Evolutionary conservation across 306 rosid species (phyloP), one percentile per base, ranked within the genome.

Genomic region (Trifolium dubium): DNA sequence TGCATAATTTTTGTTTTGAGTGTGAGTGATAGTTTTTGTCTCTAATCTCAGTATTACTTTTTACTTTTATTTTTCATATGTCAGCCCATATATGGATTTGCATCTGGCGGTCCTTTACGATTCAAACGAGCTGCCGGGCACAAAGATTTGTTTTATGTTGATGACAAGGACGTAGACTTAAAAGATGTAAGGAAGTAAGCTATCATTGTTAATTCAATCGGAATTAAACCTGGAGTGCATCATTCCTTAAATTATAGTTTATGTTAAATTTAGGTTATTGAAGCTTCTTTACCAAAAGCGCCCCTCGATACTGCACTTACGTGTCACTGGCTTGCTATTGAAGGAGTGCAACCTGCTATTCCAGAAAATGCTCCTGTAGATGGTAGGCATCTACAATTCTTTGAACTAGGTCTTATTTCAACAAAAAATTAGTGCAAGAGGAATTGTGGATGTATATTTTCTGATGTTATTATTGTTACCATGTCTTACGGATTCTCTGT

Each of bases 261-360:
- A 31, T 74, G 59, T 53, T 67, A 39, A 77, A 67, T 31, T 4
- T 68, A 91, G 96, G 96, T 93, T 44, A 85, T 88, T 70, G 98
- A 89, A 53, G 86, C 97, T 69, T 85, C 96, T 72, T 77, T 91
- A 59, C 90, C 97, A 60, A 89, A 88, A 78, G 88, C 97, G 73
- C 89, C 89, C 31, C 88, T 87, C 77, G 97, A 87, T 79, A 86
- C 89, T 11, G 86, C 94, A 71, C 47, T 93, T 70, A 67, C 74
- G 28, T 58, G 88, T 83, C 97, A 89, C 73, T 91, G 97, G 98
- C 89, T 93, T 74, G 96, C 97, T 73, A 89, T 93, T 69, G 98
- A 91, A 88, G 98, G 98, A 13, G 90, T 91, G 86, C 96, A 85
- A 74, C 97, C 96, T 77, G 91, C 93, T 67, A 84, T 93, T 74